phyloP scores from a whole-genome alignment of 805 yeast genomes.

The Metschnikowia cerradonensis region DNA sequence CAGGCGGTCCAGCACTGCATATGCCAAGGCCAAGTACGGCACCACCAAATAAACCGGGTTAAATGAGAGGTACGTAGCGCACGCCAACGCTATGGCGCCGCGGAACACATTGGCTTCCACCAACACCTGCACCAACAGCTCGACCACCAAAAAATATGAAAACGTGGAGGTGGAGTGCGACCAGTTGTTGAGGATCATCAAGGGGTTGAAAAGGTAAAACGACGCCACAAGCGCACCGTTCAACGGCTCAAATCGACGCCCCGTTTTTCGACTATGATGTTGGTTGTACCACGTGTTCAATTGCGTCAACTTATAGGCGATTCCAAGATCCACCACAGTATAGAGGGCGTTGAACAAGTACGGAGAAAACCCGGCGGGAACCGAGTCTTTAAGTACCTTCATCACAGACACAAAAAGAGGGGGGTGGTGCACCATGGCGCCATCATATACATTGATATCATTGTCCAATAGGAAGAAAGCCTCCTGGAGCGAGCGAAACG shows the following conservation, averaged over 20 bases:
- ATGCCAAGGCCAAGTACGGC: slow-evolving; percentile 47
- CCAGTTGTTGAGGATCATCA: slow-evolving; percentile 62
- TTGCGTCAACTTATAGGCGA: slow-evolving; percentile 50
- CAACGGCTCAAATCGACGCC: slow-evolving; percentile 20
- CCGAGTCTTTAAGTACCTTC: slow-evolving; percentile 29
- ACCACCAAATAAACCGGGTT: slow-evolving; percentile 59
- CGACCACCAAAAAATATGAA: slow-evolving; percentile 53
- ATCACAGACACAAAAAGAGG: slow-evolving; percentile 60
- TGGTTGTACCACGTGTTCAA: slow-evolving; percentile 42
- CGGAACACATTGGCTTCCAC: slow-evolving; percentile 35
- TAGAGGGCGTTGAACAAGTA: slow-evolving; percentile 42
- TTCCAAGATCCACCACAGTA: slow-evolving; percentile 55
- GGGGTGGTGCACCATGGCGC: slow-evolving; percentile 84
- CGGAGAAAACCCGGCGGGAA: slow-evolving; percentile 15
- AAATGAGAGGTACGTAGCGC: slow-evolving; percentile 60
- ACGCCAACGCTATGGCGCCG: slow-evolving; percentile 51
- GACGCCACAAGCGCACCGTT: slow-evolving; percentile 50
- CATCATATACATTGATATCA: slow-evolving; percentile 65
- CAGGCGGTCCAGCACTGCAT: slow-evolving; percentile 16
- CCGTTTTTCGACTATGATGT: slow-evolving; percentile 19
- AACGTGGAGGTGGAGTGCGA: slow-evolving; percentile 65
- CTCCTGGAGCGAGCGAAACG: slow-evolving; percentile 49
- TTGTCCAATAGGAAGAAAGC: slow-evolving; percentile 38
- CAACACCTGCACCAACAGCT: slow-evolving; percentile 43
- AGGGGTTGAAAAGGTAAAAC: slow-evolving; percentile 76